A percentile compares a stretch with the other conserved stretches of the same genome.
Evolutionary conservation across 2,329 filamentous ascomycete species (phyloP).

Genomic region (Mariannaea elegans): DNA sequence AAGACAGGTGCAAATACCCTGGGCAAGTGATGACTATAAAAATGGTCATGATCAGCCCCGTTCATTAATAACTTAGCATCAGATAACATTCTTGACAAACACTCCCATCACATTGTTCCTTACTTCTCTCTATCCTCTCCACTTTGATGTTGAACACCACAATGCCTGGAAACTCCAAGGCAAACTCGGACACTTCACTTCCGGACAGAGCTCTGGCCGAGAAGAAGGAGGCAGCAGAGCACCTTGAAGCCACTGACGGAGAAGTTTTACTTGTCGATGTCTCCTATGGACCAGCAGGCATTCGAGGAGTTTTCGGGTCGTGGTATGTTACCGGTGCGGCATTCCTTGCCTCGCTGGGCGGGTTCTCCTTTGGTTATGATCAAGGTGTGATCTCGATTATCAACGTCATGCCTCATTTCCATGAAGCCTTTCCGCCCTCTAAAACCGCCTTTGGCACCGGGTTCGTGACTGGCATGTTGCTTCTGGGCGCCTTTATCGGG

Average conservation of each 20-base stretch:
- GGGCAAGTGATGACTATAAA: not conserved
- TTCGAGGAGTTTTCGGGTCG: conserved; percentile 50
- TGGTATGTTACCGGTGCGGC: conserved; percentile 52
- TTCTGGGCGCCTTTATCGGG: conserved; percentile 16
- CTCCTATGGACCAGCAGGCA: conserved; percentile 12
- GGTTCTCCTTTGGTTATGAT: conserved; percentile 44
- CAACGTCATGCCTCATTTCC: conserved; percentile 54
- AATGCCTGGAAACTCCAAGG: not conserved
- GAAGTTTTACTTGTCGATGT: not conserved
- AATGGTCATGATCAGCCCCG: not conserved
- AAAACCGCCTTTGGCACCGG: conserved; percentile 20
- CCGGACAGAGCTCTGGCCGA: not conserved
- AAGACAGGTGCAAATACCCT: no score
- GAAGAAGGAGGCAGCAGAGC: not conserved
- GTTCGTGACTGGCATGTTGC: conserved; percentile 41
- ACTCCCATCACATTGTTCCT: no score
- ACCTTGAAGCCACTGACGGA: not conserved
- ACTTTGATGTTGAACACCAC: not conserved
- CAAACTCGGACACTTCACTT: not conserved
- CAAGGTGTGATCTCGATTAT: conserved; percentile 49
- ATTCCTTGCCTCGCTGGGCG: conserved; percentile 47
- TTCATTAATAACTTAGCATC: not conserved
- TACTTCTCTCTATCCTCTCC: not conserved
- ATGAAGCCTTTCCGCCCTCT: conserved; percentile 45
- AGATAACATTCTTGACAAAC: not conserved